A percentile compares a stretch with the other conserved stretches of the same genome.
Conservation (phyloP, 2,329 filamentous ascomycete genomes). For the Nemania sp. region DNA sequence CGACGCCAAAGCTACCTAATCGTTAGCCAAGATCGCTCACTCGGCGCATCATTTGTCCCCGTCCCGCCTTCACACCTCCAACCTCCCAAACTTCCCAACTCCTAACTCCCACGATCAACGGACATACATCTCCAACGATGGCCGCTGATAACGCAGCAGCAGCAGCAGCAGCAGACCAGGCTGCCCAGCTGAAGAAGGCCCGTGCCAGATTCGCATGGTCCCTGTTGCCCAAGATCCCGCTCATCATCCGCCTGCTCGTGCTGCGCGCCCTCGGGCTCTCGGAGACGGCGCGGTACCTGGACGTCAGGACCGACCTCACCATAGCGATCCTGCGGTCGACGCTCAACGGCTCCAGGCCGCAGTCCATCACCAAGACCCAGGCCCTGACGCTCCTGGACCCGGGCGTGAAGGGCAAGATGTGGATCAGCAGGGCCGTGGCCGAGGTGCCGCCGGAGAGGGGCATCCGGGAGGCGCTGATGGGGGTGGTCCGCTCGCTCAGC, state of each 20-base stretch:
- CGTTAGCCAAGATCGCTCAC: neutral
- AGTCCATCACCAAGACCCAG: slow-evolving; percentile 66
- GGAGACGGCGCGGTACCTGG: slow-evolving; percentile 73
- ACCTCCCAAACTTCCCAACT: neutral
- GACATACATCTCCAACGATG: slow-evolving; percentile 4
- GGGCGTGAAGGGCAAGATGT: slow-evolving; percentile 75
- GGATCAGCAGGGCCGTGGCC: slow-evolving; percentile 74
- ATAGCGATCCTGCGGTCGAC: slow-evolving; percentile 74
- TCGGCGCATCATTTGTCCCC: neutral
- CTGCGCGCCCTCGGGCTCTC: slow-evolving; percentile 70
- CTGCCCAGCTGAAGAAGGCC: slow-evolving; percentile 25
- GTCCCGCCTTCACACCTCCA: neutral
- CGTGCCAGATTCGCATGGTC: slow-evolving; percentile 32
- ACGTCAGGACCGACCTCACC: slow-evolving; percentile 74
- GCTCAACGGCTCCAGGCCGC: slow-evolving; percentile 51
- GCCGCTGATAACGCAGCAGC: neutral
- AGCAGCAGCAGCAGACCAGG: slow-evolving; percentile 5
- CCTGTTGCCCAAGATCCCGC: slow-evolving; percentile 62
- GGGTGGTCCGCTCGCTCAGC: slow-evolving; percentile 60
- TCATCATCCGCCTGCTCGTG: slow-evolving; percentile 64
- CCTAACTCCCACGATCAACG: neutral
- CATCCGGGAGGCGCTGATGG: slow-evolving; percentile 61
- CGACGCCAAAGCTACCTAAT: neutral
- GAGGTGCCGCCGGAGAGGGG: slow-evolving; percentile 61
- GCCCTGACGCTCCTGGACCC: slow-evolving; percentile 39